A percentile compares a stretch with the other conserved stretches of the same genome.
These are phyloP conservation scores for Sungouiozyma ichnusensis DNA, from an alignment of 805 yeast genomes.

Conservation along the genomic window DNA sequence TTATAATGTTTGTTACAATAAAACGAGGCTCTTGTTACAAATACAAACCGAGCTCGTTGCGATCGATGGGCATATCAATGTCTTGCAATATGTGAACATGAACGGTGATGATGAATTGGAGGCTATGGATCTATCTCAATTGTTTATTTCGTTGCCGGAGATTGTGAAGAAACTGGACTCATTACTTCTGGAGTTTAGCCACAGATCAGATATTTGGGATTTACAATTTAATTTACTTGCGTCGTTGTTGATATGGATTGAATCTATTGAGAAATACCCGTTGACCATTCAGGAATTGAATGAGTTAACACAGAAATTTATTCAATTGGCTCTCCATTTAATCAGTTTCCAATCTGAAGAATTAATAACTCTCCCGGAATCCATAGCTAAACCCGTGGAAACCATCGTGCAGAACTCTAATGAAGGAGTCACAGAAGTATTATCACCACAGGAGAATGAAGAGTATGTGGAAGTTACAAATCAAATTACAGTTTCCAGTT, in stretches of 20 bases:
- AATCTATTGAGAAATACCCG: constrained; percentile 8
- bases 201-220: constrained; percentile 24
- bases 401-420: background rate
- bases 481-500: constrained; percentile 16
- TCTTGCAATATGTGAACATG: constrained; percentile 21
- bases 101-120: constrained; percentile 8
- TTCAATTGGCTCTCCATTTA: constrained; percentile 9
- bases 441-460: background rate
- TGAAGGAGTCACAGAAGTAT: background rate
- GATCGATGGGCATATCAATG: constrained; percentile 23
- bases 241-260: constrained; percentile 18
- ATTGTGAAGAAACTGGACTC: constrained; percentile 17
- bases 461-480: constrained; percentile 22
- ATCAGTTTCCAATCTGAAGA: constrained; percentile 14
- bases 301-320: constrained; percentile 11
- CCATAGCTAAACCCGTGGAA: background rate
- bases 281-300: constrained; percentile 12
- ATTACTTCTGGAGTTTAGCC: constrained; percentile 8
- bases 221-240: constrained; percentile 23
- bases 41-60: constrained; percentile 22
- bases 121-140: constrained; percentile 8
- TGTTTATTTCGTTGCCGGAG: constrained; percentile 10
- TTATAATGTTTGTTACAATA: constrained; percentile 26
- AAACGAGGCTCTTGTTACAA: constrained; percentile 23
- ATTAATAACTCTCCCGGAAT: no score